Base-by-base conservation (phyloP, 163 green algal species). In the Picocystis sp. region DNA sequence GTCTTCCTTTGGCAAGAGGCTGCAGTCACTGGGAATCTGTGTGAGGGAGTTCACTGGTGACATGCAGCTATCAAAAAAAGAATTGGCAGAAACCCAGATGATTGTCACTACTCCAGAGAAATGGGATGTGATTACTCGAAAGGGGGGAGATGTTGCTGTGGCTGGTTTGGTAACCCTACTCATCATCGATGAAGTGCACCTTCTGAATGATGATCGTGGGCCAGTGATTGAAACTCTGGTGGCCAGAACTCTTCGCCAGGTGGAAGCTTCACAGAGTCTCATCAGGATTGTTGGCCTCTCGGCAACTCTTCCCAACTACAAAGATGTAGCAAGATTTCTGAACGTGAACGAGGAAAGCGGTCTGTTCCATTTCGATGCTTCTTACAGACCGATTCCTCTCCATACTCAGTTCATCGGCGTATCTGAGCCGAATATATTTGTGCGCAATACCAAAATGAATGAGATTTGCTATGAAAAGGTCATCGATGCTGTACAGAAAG, bases 31-130 rank as follows among this genome's bases (percentile, higher is more conserved):
- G 19, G 86, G 79, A 67, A 60, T 74, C 24, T 24, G 63, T 1
- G 89, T 96, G 24, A 72, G 70, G 23, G 89, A 97, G 72, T 73
- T 95, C 38, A 97, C 89, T 8, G 89, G 89, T 11, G 89, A 98
- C 74, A 95, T 93, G 81, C 81, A 94, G 76, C 80, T 98, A 47
- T 90, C 60, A 48, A 95, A 94, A 76, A 69, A 67, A 17, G 89
- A 98, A 78, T 61, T 98, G 48, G 70, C 74, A 45, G 83, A 90
- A 55, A 95, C 88, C n/a, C 86, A 96, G 70, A 93, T 98, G 81
- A 94, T 98, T 52, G 84, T 97, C 29, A 96, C 87, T 19, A 98
- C 89, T 3, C 89, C 89, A 3, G 89, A 98, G 73, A 97, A 97
- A 70, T 97, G 89, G 89, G 89, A 98, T 61, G 89, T 96, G 21